These are phyloP conservation scores for Fusarium redolens DNA, from an alignment of 2,329 filamentous ascomycete species.

Conservation along the genomic window DNA sequence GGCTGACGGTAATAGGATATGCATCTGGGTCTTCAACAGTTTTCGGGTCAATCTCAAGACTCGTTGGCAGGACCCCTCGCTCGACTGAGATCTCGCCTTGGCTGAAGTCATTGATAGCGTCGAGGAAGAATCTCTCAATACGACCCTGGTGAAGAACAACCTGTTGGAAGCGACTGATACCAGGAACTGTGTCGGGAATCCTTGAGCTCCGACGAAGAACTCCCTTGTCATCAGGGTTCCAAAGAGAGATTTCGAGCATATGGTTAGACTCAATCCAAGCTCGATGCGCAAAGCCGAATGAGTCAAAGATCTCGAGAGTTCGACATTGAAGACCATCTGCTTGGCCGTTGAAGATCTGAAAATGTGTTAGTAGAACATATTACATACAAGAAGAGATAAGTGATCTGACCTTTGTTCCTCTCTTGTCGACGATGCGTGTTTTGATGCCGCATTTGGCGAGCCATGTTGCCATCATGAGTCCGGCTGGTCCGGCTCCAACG, in stretches of 20 bases:
- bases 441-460: conserved; percentile 23
- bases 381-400: fast-evolving
- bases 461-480: conserved; percentile 11
- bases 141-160: conserved; percentile 77
- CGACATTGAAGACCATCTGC: conserved; percentile 32
- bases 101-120: conserved; percentile 60
- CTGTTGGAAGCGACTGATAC: conserved; percentile 71
- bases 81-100: background rate
- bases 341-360: conserved; percentile 5
- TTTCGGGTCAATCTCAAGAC: background rate
- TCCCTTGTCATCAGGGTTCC: conserved; percentile 1
- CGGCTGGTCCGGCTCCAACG: conserved; percentile 1
- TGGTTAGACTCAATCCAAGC: conserved; percentile 75
- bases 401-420: conserved; percentile 6
- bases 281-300: conserved; percentile 73
- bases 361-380: background rate
- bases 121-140: conserved; percentile 74
- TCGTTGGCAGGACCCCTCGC: background rate
- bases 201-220: conserved; percentile 60
- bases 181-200: conserved; percentile 71
- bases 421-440: conserved; percentile 27
- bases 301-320: conserved; percentile 76
- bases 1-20: conserved; percentile 3
- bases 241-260: conserved; percentile 65
- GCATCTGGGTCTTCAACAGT: background rate